Conservation (phyloP, 176 grass and related monocot genomes). For the Aegilops bicornis region DNA sequence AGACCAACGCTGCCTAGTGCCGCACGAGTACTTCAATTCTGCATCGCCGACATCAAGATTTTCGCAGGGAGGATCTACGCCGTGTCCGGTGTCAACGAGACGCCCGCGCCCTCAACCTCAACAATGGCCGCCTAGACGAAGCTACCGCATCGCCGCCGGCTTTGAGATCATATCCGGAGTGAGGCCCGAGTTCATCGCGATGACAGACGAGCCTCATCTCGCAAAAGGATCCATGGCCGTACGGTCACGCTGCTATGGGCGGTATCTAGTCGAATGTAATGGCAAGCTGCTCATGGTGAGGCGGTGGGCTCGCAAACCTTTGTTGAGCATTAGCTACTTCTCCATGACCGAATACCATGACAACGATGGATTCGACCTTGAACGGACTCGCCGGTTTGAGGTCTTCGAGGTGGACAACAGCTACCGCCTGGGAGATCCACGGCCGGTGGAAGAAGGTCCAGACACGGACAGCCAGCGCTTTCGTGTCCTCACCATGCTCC, state of each 20-base stretch:
- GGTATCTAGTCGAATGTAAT: neutral
- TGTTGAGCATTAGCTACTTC: neutral
- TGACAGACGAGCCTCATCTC: neutral
- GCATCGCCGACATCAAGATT: neutral
- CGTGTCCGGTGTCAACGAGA: neutral
- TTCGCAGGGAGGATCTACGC: neutral
- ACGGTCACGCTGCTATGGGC: neutral
- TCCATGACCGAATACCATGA: neutral
- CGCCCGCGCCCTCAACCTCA: neutral
- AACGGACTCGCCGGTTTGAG: neutral
- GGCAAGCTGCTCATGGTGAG: neutral
- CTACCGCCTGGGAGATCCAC: neutral
- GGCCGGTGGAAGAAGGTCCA: neutral
- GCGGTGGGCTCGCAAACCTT: neutral
- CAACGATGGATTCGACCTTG: neutral
- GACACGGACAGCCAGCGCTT: neutral
- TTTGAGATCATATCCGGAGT: neutral
- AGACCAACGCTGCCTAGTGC: neutral
- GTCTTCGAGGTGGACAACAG: neutral
- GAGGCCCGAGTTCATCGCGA: neutral
- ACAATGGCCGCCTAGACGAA: neutral
- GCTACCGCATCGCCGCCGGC: neutral
- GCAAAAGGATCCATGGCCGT: neutral
- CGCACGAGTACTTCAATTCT: neutral
- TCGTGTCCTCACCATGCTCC: neutral